Evolutionary conservation across 169 alveolate species (phyloP).

Genomic region (Plasmodium sp.): DNA sequence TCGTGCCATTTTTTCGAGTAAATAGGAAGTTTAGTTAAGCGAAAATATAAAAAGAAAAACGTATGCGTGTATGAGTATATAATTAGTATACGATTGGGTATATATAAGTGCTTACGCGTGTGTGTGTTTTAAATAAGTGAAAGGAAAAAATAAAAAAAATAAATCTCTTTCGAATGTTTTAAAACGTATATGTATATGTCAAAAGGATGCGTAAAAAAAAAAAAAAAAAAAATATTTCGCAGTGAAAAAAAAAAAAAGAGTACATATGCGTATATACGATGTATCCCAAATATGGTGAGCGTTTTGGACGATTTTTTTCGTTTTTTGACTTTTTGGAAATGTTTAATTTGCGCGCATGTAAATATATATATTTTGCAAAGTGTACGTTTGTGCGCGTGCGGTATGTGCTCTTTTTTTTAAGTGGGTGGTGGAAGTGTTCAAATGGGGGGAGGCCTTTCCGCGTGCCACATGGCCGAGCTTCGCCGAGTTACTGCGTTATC

Average conservation of each 20-base stretch:
- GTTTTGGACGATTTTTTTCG: not conserved
- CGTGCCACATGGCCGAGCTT: not conserved
- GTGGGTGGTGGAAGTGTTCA: not conserved
- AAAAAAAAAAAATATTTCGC: not conserved
- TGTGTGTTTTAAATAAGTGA: not conserved
- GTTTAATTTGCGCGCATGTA: not conserved
- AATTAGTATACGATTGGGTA: not conserved
- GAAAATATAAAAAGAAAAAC: not conserved
- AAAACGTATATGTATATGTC: not conserved
- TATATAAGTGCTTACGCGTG: not conserved
- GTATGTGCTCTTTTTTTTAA: not conserved
- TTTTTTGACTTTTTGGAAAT: not conserved
- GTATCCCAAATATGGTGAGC: not conserved
- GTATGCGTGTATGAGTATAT: not conserved
- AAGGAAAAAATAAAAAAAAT: not conserved
- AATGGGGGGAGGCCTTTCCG: not conserved
- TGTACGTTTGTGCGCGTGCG: not conserved
- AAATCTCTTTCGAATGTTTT: not conserved
- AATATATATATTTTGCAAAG: not conserved
- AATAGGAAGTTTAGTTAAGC: not conserved
- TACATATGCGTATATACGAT: not conserved
- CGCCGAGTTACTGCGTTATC: not conserved
- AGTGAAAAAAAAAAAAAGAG: not conserved
- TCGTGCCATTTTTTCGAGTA: slow-evolving; percentile 92
- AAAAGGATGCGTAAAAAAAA: not conserved